Evolutionary conservation across 2,329 filamentous ascomycete genomes (phyloP), one percentile per base, ranked within the genome.

Genomic region (Epichloe sylvatica): DNA sequence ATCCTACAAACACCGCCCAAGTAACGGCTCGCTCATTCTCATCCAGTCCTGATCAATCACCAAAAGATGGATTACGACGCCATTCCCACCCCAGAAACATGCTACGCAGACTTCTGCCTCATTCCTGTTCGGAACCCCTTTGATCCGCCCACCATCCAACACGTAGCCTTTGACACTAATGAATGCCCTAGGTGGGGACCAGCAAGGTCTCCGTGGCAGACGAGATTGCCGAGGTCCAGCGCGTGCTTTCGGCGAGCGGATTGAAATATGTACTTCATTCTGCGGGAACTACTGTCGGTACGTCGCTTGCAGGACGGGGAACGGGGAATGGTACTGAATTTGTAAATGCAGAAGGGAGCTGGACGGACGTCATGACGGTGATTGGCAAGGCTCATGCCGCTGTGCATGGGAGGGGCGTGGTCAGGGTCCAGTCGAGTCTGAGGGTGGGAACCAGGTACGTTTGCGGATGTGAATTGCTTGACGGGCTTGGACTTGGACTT

Each of bases 231-330:
- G 82, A 85, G 54, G 88, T 97, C 37, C 91, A 97, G 70, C 80
- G 83, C 51, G 74, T 97, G 36, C 76, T 98, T 59, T 81, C 84
- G 66, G 80, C 78, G 49, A 92, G 84, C 57, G 88, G 88, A 2
- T 66, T 97, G 54, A 82, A 80, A 55, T 91, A 90, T 64, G 81
- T 77, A 44, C 92, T 97, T 87, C 91, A 97, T 68, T 90, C 86
- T 25, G 90, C 89, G 2, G 92, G 91, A 12, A 96, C 91, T 0
- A 97, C 91, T 0, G 78, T 97, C 49, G 89, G 88, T 92, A 71
- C 15, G 15, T 4, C 34, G 33, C 49, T 38, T 19, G 2, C 25
- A 1, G 6, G 8, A 30, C 25, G 25, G 17, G 17, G 17, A 19
- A 19, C 17, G 17, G 17, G 17, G 17, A 30, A 9, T 9, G 8